Percentiles rank a stretch among this genome's conserved stretches.
Evolutionary conservation across 768 basidiomycete genomes (phyloP).

Genomic region (Leucosporidium creatinivorum): DNA sequence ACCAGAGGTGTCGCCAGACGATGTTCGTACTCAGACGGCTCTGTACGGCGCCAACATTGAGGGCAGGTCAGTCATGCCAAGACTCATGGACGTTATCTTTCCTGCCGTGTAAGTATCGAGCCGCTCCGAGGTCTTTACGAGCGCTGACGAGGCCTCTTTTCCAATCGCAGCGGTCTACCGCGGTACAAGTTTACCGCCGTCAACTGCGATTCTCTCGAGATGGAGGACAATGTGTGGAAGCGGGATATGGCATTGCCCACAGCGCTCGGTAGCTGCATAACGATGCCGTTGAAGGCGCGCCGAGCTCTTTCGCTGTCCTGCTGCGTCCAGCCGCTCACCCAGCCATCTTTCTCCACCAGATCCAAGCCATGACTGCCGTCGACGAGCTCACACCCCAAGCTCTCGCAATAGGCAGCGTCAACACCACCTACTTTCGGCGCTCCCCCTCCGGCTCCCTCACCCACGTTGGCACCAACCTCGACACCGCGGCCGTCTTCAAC

Average conservation of each 20-base stretch:
- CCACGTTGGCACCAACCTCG: slow-evolving; percentile 20
- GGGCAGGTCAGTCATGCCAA: neutral
- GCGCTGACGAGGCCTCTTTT: neutral
- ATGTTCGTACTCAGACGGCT: neutral
- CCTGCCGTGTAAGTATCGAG: neutral
- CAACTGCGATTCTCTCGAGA: neutral
- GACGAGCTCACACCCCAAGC: slow-evolving; percentile 12
- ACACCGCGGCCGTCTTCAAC: slow-evolving; percentile 17
- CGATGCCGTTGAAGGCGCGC: slow-evolving; percentile 16
- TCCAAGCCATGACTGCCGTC: slow-evolving; percentile 3
- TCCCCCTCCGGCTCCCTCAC: neutral
- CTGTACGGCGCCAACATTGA: neutral
- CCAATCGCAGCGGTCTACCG: neutral
- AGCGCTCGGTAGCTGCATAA: slow-evolving; percentile 8
- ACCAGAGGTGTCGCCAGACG: neutral
- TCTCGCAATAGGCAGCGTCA: slow-evolving; percentile 11
- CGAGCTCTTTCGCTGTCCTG: no score
- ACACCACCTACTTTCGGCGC: slow-evolving; percentile 13
- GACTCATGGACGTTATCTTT: neutral
- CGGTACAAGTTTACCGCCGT: neutral
- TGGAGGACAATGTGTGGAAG: neutral
- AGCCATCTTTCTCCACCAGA: neutral
- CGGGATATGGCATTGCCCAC: neutral
- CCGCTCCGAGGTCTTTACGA: neutral
- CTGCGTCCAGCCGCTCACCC: no score